phyloP scores from a whole-genome alignment of 2,329 filamentous ascomycete genomes.

The Epichloe elymi region DNA sequence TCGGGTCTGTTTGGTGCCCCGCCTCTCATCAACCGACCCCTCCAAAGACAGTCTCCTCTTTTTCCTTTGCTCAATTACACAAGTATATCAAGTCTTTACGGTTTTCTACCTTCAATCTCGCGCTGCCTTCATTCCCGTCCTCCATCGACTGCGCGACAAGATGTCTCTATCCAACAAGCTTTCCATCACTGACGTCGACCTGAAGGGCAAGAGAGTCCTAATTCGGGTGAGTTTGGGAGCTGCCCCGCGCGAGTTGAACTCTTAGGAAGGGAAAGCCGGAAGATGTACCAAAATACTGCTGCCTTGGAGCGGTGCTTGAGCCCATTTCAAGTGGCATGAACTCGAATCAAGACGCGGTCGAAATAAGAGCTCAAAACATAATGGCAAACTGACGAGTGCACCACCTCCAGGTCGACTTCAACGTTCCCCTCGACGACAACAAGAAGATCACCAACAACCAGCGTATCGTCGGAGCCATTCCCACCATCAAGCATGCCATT shows the following conservation, averaged over 20 bases:
- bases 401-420: conserved; percentile 79
- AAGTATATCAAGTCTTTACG: neutral
- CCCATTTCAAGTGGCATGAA: neutral
- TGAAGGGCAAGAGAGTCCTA: conserved; percentile 96
- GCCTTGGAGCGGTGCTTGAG: neutral
- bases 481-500: conserved; percentile 88
- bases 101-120: neutral
- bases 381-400: neutral
- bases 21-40: conserved; percentile 4
- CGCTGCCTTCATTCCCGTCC: neutral
- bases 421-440: conserved; percentile 86
- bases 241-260: neutral
- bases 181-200: conserved; percentile 86
- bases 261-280: neutral
- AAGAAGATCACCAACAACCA: conserved; percentile 97
- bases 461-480: conserved; percentile 89
- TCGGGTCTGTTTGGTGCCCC: neutral
- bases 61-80: neutral
- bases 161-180: conserved; percentile 99
- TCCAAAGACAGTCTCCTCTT: neutral
- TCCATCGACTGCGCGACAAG: conserved; percentile 18
- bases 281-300: neutral
- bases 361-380: neutral
- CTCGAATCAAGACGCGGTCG: neutral
- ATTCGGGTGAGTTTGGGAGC: conserved; percentile 61